Conservation (phyloP, 169 alveolate species). For the Plasmodium fragile region DNA sequence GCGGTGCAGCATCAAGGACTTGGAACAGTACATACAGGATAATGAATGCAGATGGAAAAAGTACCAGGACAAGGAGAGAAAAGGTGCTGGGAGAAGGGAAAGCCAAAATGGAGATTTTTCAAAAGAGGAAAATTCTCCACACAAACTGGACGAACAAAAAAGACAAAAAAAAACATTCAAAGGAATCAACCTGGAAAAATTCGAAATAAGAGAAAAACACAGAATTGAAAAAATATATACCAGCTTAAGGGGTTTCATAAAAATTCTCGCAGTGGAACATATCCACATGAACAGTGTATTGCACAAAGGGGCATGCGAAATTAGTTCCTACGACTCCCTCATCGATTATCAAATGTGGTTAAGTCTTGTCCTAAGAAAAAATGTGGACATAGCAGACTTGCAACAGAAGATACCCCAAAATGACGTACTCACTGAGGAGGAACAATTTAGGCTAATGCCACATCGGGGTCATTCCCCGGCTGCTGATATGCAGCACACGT, state of each 20-base stretch:
- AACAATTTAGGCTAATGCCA: slow-evolving; percentile 45
- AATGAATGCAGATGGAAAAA: not conserved
- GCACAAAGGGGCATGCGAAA: not conserved
- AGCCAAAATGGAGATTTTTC: not conserved
- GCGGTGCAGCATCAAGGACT: not conserved
- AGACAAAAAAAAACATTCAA: not conserved
- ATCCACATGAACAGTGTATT: slow-evolving; percentile 26
- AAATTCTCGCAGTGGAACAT: slow-evolving; percentile 15
- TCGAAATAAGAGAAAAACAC: slow-evolving; percentile 73
- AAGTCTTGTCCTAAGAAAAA: slow-evolving; percentile 27
- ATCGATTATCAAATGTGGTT: slow-evolving; percentile 67
- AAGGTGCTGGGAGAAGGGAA: not conserved
- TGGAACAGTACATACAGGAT: not conserved
- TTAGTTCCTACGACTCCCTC: slow-evolving; percentile 48
- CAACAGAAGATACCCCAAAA: slow-evolving; percentile 18
- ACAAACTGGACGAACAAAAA: not conserved
- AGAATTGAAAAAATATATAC: slow-evolving; percentile 61
- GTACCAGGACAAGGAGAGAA: not conserved
- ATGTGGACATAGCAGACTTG: slow-evolving; percentile 8
- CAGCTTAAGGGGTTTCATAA: slow-evolving; percentile 45
- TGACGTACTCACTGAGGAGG: slow-evolving; percentile 53
- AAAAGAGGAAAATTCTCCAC: not conserved
- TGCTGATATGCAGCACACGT: not conserved
- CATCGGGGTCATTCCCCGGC: not conserved
- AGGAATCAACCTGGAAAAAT: slow-evolving; percentile 56